These are phyloP conservation scores for Acrodontium crateriforme DNA, from an alignment of 2,329 filamentous ascomycete genomes.

Conservation along the genomic window DNA sequence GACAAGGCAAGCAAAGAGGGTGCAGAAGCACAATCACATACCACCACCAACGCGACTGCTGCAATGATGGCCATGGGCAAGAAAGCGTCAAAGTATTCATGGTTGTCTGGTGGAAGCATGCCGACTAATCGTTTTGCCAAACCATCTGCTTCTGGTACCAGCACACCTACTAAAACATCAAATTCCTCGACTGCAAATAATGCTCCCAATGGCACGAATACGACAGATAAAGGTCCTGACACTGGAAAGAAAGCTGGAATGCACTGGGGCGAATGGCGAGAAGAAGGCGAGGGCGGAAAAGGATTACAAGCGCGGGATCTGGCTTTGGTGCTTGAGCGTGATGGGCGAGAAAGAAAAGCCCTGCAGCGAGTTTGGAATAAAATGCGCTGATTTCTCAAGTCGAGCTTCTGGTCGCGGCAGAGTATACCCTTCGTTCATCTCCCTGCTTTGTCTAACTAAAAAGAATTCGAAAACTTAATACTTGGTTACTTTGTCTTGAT, in stretches of 20 bases:
- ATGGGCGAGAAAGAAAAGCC: conserved; percentile 53
- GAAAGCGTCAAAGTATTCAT: conserved; percentile 55
- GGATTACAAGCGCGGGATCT: conserved; percentile 78
- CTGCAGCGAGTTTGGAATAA: no score
- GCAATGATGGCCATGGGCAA: conserved; percentile 55
- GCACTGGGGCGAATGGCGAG: conserved; percentile 38
- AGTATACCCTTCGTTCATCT: no score
- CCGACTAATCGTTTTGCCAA: conserved; percentile 32
- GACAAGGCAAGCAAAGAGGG: conserved; percentile 50
- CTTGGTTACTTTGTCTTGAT: no score
- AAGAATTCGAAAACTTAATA: no score
- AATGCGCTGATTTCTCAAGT: no score
- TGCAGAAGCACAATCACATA: conserved; percentile 34
- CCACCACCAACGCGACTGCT: conserved; percentile 71
- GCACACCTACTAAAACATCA: conserved; percentile 12
- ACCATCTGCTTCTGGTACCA: conserved; percentile 9
- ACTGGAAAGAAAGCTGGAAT: no score
- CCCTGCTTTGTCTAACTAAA: no score
- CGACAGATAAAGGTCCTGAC: conserved; percentile 13
- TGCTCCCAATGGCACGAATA: conserved; percentile 2
- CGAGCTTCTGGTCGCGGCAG: no score
- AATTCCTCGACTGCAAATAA: conserved; percentile 3
- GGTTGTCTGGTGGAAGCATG: conserved; percentile 51
- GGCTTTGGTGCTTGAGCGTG: conserved; percentile 63
- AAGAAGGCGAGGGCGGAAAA: conserved; percentile 61